Base-by-base conservation (phyloP, 345 rosid genomes). In the Hibiscus tridactylites region DNA sequence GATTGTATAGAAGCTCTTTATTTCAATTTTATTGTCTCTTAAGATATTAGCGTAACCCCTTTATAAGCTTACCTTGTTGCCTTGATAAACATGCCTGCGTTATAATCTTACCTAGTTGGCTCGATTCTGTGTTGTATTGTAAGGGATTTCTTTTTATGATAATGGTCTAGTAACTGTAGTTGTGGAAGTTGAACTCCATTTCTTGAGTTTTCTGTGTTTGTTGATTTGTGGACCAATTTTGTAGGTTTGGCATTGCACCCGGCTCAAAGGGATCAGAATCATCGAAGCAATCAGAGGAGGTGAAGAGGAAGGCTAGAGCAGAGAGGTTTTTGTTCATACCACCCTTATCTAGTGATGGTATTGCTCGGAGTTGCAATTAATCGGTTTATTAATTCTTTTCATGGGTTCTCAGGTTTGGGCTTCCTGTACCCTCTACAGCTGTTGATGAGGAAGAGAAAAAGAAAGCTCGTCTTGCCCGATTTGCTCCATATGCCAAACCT, bases 401-500 rank as follows among this genome's bases (percentile, higher is more conserved):
- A 19, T 21, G 62, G 33, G 54, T 50, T 76, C 24, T 64, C 65
- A 93, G 97, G 79, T 91, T 93, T 80, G 97, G 96, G 71, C 79
- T 85, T 66, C 75, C 88, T 52, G 79, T 77, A 35, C 82, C 86
- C 54, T 42, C 87, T 33, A 59, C 68, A 24, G 66, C 79, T 62
- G 31, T 79, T 67, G 93, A 86, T 73, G 93, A 81, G 79, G 97
- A 86, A 7, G 80, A 79, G 4, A 94, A 94, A 86, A 94, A 84
- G 88, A 94, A 94, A 83, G 93, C 96, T 71, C 85, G 98, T 72
- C 90, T 82, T 50, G 88, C 88, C 3, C 87, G 95, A 72, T 91
- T 94, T 77, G 86, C 90, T 50, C 72, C 84, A 19, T 75, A 77
- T 68, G 35, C 90, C 2, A 87, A 86, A 78, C 39, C 76, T 24